Evolutionary conservation across 805 yeast genomes (phyloP), one percentile per base, ranked within the genome.

Genomic region (Lipomyces starkeyi): DNA sequence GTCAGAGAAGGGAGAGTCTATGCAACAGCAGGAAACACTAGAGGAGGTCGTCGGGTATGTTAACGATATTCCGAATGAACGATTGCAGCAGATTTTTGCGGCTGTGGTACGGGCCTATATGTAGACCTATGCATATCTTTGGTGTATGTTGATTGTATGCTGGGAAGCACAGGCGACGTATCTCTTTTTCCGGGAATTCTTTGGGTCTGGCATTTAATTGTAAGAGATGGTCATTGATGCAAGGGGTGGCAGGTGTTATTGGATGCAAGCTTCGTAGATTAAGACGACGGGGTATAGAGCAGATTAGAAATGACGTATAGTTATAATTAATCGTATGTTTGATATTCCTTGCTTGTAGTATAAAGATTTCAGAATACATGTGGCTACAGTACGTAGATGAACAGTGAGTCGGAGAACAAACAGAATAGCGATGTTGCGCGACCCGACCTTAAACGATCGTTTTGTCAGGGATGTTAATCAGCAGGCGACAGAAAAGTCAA

Each of bases 21-120:
- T 4, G n/a, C 2, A 29, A 27, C 32, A 29, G 32, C 11, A 53
- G 14, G n/a, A 25, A 6, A 7, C 13, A 47, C 63, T 7, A 32
- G 32, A 55, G 17, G 61, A 32, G 55, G 27, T 34, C n/a, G 65
- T 22, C n/a, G 20, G 29, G 22, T 59, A 29, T 27, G 27, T 20
- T 7, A n/a, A 6, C n/a, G 2, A n/a, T 11, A 25, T 53, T 6
- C 56, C n/a, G 32, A 32, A 52, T 14, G 54, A 34, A 17, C 53
- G 53, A 37, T 32, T 66, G 49, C 64, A 58, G 61, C 35, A 35
- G 22, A 32, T 63, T 27, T 34, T 67, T 58, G 40, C 53, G 29
- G 37, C 66, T 20, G 35, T 49, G 43, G 52, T 58, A 3, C 63
- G 29, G n/a, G 69, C 59, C 9, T 59, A 59, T 40, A 59, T 59